Percentiles rank a stretch among this genome's conserved stretches.
phyloP scores from a whole-genome alignment of 106 monocot species.

The Acorus calamus region DNA sequence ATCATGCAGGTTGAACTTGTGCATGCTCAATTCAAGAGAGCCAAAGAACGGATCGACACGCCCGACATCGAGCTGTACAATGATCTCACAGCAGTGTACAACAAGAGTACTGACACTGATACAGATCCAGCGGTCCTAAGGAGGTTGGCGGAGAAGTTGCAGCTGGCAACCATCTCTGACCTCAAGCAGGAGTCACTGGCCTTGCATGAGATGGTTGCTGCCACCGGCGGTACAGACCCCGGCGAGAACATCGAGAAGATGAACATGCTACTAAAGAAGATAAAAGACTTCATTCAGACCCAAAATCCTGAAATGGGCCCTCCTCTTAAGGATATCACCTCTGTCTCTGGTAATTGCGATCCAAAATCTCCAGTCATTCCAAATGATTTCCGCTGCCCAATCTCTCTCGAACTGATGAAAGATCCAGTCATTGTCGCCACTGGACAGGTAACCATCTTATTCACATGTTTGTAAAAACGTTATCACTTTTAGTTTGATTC shows the following conservation, averaged over 20 bases:
- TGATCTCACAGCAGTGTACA: slow-evolving; percentile 48
- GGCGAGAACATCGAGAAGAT: slow-evolving; percentile 88
- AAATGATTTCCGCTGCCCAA: slow-evolving; percentile 88
- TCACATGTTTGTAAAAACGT: too few relatives aligned
- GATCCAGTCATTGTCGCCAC: slow-evolving; percentile 94
- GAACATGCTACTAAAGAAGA: slow-evolving; percentile 82
- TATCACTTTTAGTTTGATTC: too few relatives aligned
- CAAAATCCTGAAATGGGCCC: slow-evolving; percentile 73
- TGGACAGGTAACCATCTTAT: slow-evolving; percentile 41
- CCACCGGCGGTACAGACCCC: slow-evolving; percentile 51
- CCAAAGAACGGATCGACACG: slow-evolving; percentile 57
- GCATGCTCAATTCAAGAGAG: slow-evolving; percentile 83
- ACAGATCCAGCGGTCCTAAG: slow-evolving; percentile 36
- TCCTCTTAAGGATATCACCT: slow-evolving; percentile 11
- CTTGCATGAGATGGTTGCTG: slow-evolving; percentile 73
- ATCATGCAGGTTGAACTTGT: slow-evolving; percentile 75
- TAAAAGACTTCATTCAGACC: slow-evolving; percentile 86
- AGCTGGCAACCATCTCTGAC: slow-evolving; percentile 79
- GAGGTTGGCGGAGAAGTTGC: slow-evolving; percentile 65
- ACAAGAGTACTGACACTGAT: slow-evolving; percentile 27
- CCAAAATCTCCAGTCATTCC: slow-evolving; percentile 45
- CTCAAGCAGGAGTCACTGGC: slow-evolving; percentile 90
- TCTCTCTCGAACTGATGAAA: slow-evolving; percentile 82
- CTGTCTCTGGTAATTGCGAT: slow-evolving; percentile 16
- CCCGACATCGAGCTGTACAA: slow-evolving; percentile 55